Conservation (phyloP, 108 stramenopile genomes). For the Epipyxis sp. region DNA sequence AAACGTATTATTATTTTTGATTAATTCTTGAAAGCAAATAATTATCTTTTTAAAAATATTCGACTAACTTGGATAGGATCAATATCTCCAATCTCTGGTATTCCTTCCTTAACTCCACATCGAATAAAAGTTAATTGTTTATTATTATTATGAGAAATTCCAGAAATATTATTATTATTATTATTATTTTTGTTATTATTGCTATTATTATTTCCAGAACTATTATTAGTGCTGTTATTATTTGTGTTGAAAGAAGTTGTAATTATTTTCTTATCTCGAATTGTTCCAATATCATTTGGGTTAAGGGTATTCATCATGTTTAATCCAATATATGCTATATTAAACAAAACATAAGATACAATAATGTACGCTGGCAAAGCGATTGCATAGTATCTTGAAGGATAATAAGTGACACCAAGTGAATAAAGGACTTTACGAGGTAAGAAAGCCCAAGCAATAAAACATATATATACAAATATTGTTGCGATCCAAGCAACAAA, state of each 20-base stretch:
- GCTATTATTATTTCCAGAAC: too few species aligned
- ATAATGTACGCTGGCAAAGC: conserved; percentile 47
- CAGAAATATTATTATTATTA: too few species aligned
- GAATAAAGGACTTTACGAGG: conserved; percentile 42
- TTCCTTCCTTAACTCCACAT: conserved; percentile 18
- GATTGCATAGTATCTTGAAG: conserved; percentile 50
- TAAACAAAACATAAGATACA: conserved; percentile 29
- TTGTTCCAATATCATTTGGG: background rate
- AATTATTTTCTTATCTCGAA: conserved; percentile 5
- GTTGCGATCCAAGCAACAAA: conserved; percentile 50
- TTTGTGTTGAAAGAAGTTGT: background rate
- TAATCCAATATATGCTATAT: conserved; percentile 45
- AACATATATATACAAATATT: conserved; percentile 37
- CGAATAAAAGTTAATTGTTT: background rate
- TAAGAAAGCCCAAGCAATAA: conserved; percentile 48
- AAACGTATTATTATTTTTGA: too few species aligned
- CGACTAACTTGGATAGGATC: conserved; percentile 20
- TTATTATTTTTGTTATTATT: too few species aligned
- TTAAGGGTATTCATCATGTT: conserved; percentile 47
- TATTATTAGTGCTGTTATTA: too few species aligned
- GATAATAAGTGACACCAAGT: conserved; percentile 57
- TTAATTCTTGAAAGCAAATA: too few species aligned
- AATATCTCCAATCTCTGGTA: conserved; percentile 28
- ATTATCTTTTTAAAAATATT: too few species aligned
- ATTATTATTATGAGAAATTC: too few species aligned